Base-by-base conservation (phyloP, 2,329 filamentous ascomycete species). In the Sclerotinia glacialis region DNA sequence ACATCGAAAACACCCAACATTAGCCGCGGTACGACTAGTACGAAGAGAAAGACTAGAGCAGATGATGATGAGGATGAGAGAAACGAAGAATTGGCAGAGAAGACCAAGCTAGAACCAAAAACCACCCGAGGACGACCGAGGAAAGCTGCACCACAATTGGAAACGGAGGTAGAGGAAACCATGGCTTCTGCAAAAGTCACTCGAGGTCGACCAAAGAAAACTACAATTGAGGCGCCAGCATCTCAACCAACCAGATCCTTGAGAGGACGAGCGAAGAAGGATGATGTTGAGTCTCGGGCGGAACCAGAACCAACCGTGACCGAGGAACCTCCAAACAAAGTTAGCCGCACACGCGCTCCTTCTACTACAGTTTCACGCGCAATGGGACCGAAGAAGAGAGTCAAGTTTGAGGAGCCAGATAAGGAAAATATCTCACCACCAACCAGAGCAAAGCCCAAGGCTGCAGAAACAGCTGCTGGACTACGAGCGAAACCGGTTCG, bases 341-440 rank as follows among this genome's bases (percentile, higher is more conserved):
- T 74, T 7, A 76, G 75, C 26, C 79, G 79, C 28, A 72, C 74
- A 40, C 77, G 78, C 54, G 78, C 64, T 71, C 74, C 63, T 37
- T 61, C 58, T 37, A 71, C 76, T 9, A 71, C 78, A 2, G 70
- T 73, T 68, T 78, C 78, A 31, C 81, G 81, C 69, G 80, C 80
- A 31, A 70, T 83, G 23, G 78, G 80, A 6, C 76, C 80, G 44
- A 87, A 85, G 78, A 89, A 88, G 79, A 82, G 80, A 3, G 86
- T 89, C 72, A 86, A 83, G 67, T 89, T 89, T 74, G 81, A 87
- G 73, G 75, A 76, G 71, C 83, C 84, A 3, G 86, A 87, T 74
- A 89, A 89, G 77, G 86, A 89, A 74, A 89, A 89, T 70, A 77
- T 86, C 47, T 75, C 80, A 26, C 84, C 83, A 18, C 71, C 76